Evolutionary conservation across 202 grass and related monocot species (phyloP).

Genomic region (Eragrostis tef): DNA sequence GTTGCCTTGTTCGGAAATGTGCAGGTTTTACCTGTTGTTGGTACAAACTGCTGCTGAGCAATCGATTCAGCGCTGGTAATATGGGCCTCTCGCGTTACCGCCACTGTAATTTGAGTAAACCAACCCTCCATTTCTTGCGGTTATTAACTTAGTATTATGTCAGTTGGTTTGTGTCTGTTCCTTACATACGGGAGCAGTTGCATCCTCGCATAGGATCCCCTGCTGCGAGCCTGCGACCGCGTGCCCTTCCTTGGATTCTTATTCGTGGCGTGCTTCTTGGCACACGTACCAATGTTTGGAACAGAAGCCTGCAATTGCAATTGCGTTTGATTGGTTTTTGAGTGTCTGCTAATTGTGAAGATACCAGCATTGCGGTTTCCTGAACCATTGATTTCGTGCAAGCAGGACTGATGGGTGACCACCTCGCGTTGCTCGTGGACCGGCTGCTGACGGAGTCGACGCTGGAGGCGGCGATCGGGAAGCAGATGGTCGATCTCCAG

Average conservation of each 20-base stretch:
- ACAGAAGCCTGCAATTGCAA: neutral
- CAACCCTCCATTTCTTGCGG: slow-evolving; percentile 14
- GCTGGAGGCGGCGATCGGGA: slow-evolving; percentile 75
- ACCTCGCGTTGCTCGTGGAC: slow-evolving; percentile 89
- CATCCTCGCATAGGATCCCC: slow-evolving; percentile 24
- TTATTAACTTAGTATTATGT: neutral
- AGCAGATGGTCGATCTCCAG: slow-evolving; percentile 46
- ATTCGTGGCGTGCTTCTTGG: neutral
- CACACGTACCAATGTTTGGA: neutral
- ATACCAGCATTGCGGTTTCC: neutral
- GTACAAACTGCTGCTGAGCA: neutral
- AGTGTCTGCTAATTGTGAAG: neutral
- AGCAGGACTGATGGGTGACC: slow-evolving; percentile 78
- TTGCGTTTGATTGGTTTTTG: neutral
- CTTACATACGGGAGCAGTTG: neutral
- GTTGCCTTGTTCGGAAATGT: slow-evolving; percentile 35
- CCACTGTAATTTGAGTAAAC: neutral
- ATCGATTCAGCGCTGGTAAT: neutral
- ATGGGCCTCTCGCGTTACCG: neutral
- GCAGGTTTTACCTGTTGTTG: slow-evolving; percentile 39
- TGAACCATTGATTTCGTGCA: slow-evolving; percentile 4
- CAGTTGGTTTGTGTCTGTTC: slow-evolving; percentile 35
- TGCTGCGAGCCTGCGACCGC: neutral
- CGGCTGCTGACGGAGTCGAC: slow-evolving; percentile 90
- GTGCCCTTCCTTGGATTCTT: slow-evolving; percentile 6